Base-by-base conservation (phyloP, 2,329 filamentous ascomycete species). In the Bipolaris bicolor region DNA sequence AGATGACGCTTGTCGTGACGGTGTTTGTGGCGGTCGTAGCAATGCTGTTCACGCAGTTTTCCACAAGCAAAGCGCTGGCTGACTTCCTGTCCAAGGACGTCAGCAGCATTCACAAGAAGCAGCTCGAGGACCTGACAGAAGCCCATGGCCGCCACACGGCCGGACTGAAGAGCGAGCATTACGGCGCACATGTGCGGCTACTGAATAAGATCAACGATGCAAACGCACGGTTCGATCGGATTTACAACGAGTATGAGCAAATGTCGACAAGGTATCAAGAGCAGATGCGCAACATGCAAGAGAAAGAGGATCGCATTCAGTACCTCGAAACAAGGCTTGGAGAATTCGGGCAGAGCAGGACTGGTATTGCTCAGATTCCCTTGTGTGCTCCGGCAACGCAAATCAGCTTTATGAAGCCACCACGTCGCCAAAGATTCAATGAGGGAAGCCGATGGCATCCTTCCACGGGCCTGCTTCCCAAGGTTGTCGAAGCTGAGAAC, bases 291-390 rank as follows among this genome's bases (percentile, higher is more conserved):
- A 29, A 24, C 33, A 54, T 48, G 20, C 53, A 66, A 29, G 72
- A 74, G 56, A 69, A 66, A 40, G 65, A 68, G 20, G 58, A 60
- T n/a, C 70, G 67, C 18, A 71, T 76, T 46, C 45, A 53, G 3
- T 72, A 75, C 10, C 65, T 77, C 16, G 63, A 74, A 31, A 55
- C 51, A 11, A 72, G 63, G 57, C 49, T 75, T 1, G 58, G 64
- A 34, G 72, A 76, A 48, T 55, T 51, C 7, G 53, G 57, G 9
- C 52, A 56, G 10, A 24, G 29, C 29, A 13, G 18, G 7, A 52
- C 51, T 13, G 50, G 39, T 4, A 13, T 20, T 5, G 16, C 29
- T n/a, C 39, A 22, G 5, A n/a, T 44, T 16, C 63, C 63, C 1
- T 60, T 60, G 36, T 65, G 58, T 16, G 63, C 64, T 31, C 64